Evolutionary conservation across 2,329 filamentous ascomycete species (phyloP).

Genomic region (Delphinella strobiligena): DNA sequence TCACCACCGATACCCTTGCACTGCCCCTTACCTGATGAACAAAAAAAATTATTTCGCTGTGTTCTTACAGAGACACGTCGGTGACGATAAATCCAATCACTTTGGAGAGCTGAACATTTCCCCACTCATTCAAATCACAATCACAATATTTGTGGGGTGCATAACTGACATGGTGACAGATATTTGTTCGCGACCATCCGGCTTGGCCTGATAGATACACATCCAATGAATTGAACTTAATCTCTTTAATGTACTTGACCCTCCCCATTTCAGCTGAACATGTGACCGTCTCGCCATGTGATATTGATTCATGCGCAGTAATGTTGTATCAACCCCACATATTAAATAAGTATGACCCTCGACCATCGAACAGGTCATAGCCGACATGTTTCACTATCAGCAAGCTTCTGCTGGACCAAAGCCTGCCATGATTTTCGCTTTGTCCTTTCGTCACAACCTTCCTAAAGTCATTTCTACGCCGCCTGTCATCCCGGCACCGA

Average conservation of each 20-base stretch:
- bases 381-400: background rate
- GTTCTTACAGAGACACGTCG: slow-evolving; percentile 48
- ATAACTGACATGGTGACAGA: no score
- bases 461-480: background rate
- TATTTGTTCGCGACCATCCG: no score
- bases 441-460: background rate
- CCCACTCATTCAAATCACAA: background rate
- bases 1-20: slow-evolving; percentile 1
- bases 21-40: slow-evolving; percentile 40
- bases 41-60: slow-evolving; percentile 45
- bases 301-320: background rate
- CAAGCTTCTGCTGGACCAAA: background rate
- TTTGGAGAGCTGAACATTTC: slow-evolving; percentile 50
- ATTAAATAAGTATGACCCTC: background rate
- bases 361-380: background rate
- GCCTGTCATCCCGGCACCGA: background rate
- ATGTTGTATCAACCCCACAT: no score
- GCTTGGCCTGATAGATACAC: no score
- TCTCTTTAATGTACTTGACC: no score
- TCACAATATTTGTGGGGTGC: background rate
- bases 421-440: background rate
- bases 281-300: no score
- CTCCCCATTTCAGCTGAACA: no score
- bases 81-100: slow-evolving; percentile 50
- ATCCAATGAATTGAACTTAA: no score